Base-by-base conservation (phyloP, 805 yeast species). In the Candida khao-thaluensis region DNA sequence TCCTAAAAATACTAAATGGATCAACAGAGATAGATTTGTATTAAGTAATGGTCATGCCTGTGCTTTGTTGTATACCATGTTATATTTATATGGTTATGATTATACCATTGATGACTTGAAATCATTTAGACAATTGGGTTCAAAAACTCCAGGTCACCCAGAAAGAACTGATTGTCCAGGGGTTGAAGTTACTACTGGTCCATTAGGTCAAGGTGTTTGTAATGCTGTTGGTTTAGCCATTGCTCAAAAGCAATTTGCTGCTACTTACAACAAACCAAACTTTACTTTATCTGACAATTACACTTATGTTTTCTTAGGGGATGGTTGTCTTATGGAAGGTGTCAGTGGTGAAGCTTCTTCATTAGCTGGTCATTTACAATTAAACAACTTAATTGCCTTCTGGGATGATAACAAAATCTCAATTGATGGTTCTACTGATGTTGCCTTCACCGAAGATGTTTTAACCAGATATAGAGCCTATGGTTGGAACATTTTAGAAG, bases 251-350 rank as follows among this genome's bases (percentile, higher is more conserved):
- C 90, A 88, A 69, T 71, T 86, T 45, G 96, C 95, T 54, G 96
- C 96, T 51, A 82, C 83, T 51, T 91, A 82, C 79, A 89, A 90
- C 83, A 87, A 85, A 75, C 95, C 95, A 54, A 84, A 75, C 58
- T 78, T 66, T 68, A 69, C 76, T 32, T 54, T 91, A 42, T 76
- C 90, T 41, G 85, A 87, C 72, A 77, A 79, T 64, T 78, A 73
- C 77, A 81, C 89, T 48, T 91, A 81, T 71, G 66, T 69, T 53
- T 81, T 91, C 73, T 70, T 90, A 45, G 99, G 99, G 72, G 99
- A 91, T 57, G 99, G 98, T 56, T 91, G 99, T 75, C 76, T 91
- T 75, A 84, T 83, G 89, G 99, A 91, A 76, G 99, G 99, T 79
- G 88, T 91, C 48, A 77, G 96, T 45, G 79, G 93, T 44, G 99